Evolutionary conservation across 495 filamentous ascomycete species (phyloP).

Genomic region (Hyaloscypha bicolor): DNA sequence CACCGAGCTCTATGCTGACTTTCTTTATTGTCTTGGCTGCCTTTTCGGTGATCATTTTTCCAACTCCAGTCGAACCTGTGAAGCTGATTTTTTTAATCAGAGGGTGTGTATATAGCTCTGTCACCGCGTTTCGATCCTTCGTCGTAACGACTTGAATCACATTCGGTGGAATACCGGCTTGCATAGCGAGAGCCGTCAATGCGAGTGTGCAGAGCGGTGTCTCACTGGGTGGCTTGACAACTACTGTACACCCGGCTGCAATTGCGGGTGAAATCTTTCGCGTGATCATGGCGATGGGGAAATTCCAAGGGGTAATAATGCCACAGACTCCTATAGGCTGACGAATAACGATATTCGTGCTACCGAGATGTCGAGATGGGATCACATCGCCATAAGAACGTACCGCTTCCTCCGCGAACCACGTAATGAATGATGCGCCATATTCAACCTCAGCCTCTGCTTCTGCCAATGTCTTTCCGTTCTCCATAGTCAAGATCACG

Average conservation of each 20-base stretch:
- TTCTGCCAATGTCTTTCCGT: slow-evolving; percentile 58
- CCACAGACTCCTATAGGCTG: slow-evolving; percentile 43
- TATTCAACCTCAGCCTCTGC: slow-evolving; percentile 57
- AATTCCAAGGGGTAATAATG: slow-evolving; percentile 45
- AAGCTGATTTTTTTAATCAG: slow-evolving; percentile 81
- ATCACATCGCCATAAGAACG: slow-evolving; percentile 61
- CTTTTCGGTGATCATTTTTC: slow-evolving; percentile 82
- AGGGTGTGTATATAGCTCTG: slow-evolving; percentile 51
- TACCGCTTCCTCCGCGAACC: slow-evolving; percentile 62
- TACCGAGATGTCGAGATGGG: slow-evolving; percentile 12
- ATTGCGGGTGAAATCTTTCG: slow-evolving; percentile 41
- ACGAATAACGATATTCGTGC: slow-evolving; percentile 25
- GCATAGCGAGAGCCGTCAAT: slow-evolving; percentile 54
- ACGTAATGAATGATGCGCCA: slow-evolving; percentile 59
- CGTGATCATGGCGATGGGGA: slow-evolving; percentile 45
- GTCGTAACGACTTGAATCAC: slow-evolving; percentile 59
- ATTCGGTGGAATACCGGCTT: slow-evolving; percentile 58
- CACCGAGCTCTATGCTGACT: slow-evolving; percentile 79
- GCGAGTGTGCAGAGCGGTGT: slow-evolving; percentile 57
- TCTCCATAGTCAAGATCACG: slow-evolving; percentile 55
- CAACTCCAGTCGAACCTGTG: slow-evolving; percentile 80
- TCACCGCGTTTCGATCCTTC: slow-evolving; percentile 60
- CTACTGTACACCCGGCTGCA: slow-evolving; percentile 59
- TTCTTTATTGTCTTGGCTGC: slow-evolving; percentile 77
- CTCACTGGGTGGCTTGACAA: slow-evolving; percentile 64